These are phyloP conservation scores for Melastoma malabathricum DNA, from an alignment of 345 rosid species.

Conservation along the genomic window DNA sequence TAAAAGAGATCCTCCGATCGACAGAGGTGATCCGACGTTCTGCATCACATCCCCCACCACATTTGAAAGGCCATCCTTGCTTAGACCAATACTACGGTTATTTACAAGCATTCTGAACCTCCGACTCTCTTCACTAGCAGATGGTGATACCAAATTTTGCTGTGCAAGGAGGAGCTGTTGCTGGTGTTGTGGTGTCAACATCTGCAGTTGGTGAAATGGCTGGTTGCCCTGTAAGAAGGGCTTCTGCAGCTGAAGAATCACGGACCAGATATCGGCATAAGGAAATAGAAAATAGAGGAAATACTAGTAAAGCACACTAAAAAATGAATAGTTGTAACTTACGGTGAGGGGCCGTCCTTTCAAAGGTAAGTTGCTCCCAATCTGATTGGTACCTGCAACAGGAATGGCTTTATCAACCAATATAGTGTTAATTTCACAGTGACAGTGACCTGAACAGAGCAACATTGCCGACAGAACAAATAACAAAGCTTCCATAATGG, in stretches of 20 bases:
- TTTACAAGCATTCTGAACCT: constrained; percentile 61
- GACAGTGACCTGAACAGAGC: no score
- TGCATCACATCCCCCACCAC: constrained; percentile 62
- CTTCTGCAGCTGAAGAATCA: constrained; percentile 69
- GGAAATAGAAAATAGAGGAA: no score
- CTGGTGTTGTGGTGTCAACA: constrained; percentile 80
- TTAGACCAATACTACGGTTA: constrained; percentile 40
- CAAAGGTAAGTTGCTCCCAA: constrained; percentile 69
- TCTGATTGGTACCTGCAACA: constrained; percentile 80
- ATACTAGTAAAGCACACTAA: no score
- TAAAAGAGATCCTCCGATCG: constrained; percentile 27
- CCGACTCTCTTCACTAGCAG: constrained; percentile 63
- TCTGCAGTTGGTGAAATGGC: constrained; percentile 81
- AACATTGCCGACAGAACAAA: not conserved
- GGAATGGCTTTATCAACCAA: not conserved
- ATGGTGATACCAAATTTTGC: constrained; percentile 65
- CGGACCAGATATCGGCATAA: constrained; percentile 5
- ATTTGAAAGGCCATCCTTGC: constrained; percentile 65
- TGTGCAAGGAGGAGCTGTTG: constrained; percentile 87
- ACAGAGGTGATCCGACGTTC: constrained; percentile 58
- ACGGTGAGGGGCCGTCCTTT: constrained; percentile 97
- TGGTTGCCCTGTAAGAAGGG: constrained; percentile 80
- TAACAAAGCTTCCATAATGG: not conserved
- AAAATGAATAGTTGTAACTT: constrained; percentile 13
- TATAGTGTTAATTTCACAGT: no score